Evolutionary conservation across 805 yeast genomes (phyloP).

Genomic region (Torulaspora indica): DNA sequence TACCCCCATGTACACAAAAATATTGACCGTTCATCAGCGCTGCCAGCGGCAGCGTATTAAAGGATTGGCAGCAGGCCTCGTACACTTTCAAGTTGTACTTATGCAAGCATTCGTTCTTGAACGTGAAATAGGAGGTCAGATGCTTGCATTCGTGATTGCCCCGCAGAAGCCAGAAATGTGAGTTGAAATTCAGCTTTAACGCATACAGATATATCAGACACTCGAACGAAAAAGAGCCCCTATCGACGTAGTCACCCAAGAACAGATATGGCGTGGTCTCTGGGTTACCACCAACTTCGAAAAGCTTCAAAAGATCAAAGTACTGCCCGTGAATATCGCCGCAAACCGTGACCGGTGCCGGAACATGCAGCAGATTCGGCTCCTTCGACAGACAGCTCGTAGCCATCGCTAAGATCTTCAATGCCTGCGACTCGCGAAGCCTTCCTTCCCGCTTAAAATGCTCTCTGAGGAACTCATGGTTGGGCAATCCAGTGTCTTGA

Average conservation of each 20-base stretch:
- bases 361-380: constrained; percentile 74
- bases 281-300: constrained; percentile 93
- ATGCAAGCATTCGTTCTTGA: constrained; percentile 82
- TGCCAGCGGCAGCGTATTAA: constrained; percentile 84
- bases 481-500: constrained; percentile 58
- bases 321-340: constrained; percentile 98
- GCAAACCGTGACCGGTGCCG: constrained; percentile 92
- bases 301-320: constrained; percentile 80
- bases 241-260: constrained; percentile 91
- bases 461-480: constrained; percentile 60
- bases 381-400: constrained; percentile 59
- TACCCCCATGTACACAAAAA: constrained; percentile 94
- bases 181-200: constrained; percentile 70
- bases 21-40: constrained; percentile 92
- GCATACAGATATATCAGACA: constrained; percentile 71
- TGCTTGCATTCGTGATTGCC: constrained; percentile 96
- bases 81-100: constrained; percentile 66
- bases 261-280: constrained; percentile 69
- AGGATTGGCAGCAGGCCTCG: constrained; percentile 68
- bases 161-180: constrained; percentile 71
- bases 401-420: constrained; percentile 60
- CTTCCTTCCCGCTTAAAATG: constrained; percentile 83
- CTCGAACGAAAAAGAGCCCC: constrained; percentile 89
- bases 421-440: constrained; percentile 62
- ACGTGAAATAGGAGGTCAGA: constrained; percentile 89